Conservation (phyloP, 164 flowering plant species). For the Pachysandra terminalis region DNA sequence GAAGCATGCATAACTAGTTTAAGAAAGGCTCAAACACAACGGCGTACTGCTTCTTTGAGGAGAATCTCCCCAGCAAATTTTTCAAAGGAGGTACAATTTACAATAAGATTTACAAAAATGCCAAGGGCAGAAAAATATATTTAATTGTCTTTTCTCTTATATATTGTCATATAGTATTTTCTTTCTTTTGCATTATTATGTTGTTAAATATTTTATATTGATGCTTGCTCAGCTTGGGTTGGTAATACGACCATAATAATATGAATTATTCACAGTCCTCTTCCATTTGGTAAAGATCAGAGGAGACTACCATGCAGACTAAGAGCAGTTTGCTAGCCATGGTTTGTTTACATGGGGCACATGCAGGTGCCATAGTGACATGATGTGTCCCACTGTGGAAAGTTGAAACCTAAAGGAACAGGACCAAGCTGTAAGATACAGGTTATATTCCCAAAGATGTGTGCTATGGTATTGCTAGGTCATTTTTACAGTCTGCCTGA, state of each 20-base stretch:
- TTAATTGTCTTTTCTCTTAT: background rate
- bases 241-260: background rate
- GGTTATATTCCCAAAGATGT: too few relatives aligned
- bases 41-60: slow-evolving; percentile 60
- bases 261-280: background rate
- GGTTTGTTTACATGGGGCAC: background rate
- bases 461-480: background rate
- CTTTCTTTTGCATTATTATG: background rate
- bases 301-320: background rate
- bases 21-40: slow-evolving; percentile 54
- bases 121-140: background rate
- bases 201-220: background rate
- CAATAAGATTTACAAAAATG: background rate
- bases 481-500: background rate
- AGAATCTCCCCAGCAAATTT: slow-evolving; percentile 74
- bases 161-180: background rate
- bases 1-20: slow-evolving; percentile 59
- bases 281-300: background rate
- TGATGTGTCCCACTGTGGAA: background rate
- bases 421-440: too few relatives aligned
- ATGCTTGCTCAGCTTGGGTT: background rate
- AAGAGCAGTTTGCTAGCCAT: background rate
- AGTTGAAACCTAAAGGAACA: too few relatives aligned
- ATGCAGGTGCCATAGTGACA: background rate
- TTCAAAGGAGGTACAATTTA: slow-evolving; percentile 63